Base-by-base conservation (phyloP, 805 yeast genomes). In the Schwanniomyces pseudopolymorphus region DNA sequence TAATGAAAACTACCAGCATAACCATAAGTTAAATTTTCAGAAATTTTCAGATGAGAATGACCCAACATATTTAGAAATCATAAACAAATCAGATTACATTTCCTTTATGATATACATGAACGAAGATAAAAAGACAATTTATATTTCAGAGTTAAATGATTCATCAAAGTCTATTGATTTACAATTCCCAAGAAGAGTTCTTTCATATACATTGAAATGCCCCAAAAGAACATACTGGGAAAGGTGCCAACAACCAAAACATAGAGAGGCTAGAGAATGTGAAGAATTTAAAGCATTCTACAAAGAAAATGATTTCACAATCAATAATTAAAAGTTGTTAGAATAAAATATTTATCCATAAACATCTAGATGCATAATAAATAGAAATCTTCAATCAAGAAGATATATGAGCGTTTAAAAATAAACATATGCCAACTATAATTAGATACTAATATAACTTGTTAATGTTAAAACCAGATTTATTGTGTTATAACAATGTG, bases 171-270 rank as follows among this genome's bases (percentile, higher is more conserved):
- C 74, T 10, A 66, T 89, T 7, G 97, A 91, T 61, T 64, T 89
- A 11, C 96, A 88, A 54, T 87, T 91, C 56, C 96, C 96, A 1
- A 73, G 97, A 60, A 76, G 89, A 56, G 90, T 87, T 1, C 56
- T 88, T 24, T 91, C 96, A 0, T 73, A 74, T 50, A 64, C 84
- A 2, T 59, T 90, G 42, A 80, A 75, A 38, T 69, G 79, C 13
- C 84, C 85, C 2, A 83, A 81, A 43, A 72, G 90, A 51, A 63
- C 79, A 0, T 82, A 81, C 47, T 90, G 97, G 97, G 85, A 84
- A 46, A 78, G 80, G 43, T 89, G 97, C 57, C 66, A 69, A 40
- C 95, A 89, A 61, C 66, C 85, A 0, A 68, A 67, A 38, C 67
- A 68, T n/a, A 79, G 81, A 53, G 96, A 91, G 58, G 69, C 73